Base-by-base conservation (phyloP, 148 eudicot genomes). In the Rhododendron williamsianum region DNA sequence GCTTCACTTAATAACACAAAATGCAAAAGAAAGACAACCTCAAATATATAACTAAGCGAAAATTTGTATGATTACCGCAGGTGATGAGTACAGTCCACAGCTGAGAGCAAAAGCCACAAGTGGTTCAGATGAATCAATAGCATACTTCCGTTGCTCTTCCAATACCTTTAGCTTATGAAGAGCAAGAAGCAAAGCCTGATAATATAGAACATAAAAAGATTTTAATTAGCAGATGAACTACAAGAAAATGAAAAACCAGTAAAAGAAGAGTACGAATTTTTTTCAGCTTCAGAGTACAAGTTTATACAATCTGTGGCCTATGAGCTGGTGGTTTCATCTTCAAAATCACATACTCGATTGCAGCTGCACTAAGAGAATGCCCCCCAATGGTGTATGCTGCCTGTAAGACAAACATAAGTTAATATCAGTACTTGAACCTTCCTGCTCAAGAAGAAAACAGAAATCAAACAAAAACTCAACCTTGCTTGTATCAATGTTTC, bases 241-340 rank as follows among this genome's bases (percentile, higher is more conserved):
- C 27, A 45, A 69, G 30, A 33, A 49, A 69, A 71, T 19, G 13
- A 27, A 5, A 41, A 46, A 74, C 4, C 52, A 4, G 43, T 10
- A n/a, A n/a, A 13, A 11, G 78, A n/a, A 49, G 12, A 83, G 73
- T 56, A 36, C 3, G n/a, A 84, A n/a, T 21, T 76, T 25, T 56
- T 25, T 54, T n/a, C 71, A 56, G 56, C 76, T 30, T 16, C 27
- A 83, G 60, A 76, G 56, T 74, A 36, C 52, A 74, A 36, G 73
- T 54, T 72, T 80, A 74, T 84, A 84, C 86, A 41, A 76, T 84
- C 41, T 84, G 86, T 13, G 86, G 86, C 81, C 86, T 76, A 71
- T 84, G 86, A 52, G 80, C 81, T 52, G 86, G 86, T 38, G 86
- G 86, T 84, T 84, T 84, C 86, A 84, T 84, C 86, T 76, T 84